Evolutionary conservation across 192 early-diverging fungal species (phyloP).

Genomic region (Borealophlyctis nickersoniae): DNA sequence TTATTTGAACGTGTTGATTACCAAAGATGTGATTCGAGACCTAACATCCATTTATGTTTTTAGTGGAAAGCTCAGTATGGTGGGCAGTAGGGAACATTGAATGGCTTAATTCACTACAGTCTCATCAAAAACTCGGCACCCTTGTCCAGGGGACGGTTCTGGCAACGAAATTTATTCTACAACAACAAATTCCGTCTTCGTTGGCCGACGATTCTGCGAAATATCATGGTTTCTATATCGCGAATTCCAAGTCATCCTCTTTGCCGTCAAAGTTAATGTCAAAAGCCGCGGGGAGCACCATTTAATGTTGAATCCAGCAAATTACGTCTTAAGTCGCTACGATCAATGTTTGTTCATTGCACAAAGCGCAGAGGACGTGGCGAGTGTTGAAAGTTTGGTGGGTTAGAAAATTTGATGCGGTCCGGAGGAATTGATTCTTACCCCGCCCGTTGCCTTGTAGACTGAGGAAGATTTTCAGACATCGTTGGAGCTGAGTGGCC

Average conservation of each 20-base stretch:
- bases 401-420: no score
- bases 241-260: slow-evolving; percentile 41
- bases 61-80: slow-evolving; percentile 67
- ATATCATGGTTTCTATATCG: slow-evolving; percentile 46
- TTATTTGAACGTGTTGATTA: no score
- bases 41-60: background rate
- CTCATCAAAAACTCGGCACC: no score
- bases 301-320: slow-evolving; percentile 62
- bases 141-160: slow-evolving; percentile 58
- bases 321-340: slow-evolving; percentile 37
- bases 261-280: slow-evolving; percentile 31
- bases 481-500: no score
- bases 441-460: no score
- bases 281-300: slow-evolving; percentile 27
- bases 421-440: no score
- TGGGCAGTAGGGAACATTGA: no score
- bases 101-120: no score
- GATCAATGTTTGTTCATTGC: slow-evolving; percentile 59
- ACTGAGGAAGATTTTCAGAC: no score
- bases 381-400: background rate
- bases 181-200: slow-evolving; percentile 50
- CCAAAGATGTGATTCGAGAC: no score
- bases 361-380: slow-evolving; percentile 16
- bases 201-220: slow-evolving; percentile 59
- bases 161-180: slow-evolving; percentile 63